Base-by-base conservation (phyloP, 192 early-diverging fungal genomes). In the Coemansia sp. region DNA sequence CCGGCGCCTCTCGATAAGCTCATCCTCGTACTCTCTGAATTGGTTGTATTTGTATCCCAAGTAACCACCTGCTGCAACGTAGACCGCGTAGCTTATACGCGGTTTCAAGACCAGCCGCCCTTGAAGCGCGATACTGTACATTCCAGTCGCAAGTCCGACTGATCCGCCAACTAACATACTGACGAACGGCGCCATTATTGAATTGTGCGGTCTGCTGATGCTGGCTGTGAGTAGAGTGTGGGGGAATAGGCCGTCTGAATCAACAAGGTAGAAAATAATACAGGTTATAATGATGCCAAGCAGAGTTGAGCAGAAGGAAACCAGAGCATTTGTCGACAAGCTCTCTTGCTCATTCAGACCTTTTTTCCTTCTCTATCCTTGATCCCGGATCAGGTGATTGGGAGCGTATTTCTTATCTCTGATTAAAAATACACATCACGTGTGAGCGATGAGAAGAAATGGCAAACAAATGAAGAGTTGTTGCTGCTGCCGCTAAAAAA, bases 111-210 rank as follows among this genome's bases (percentile, higher is more conserved):
- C 71, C 2, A 66, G 57, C 40, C 75, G 71, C 8, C 71, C 71
- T 44, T 74, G 80, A 11, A 83, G 80, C 1, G 61, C 80, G 49
- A 77, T 77, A 42, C 74, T 61, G 66, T 77, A 83, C 75, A 83
- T 77, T 57, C 75, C 80, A 2, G 80, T 83, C 18, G 58, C 9
- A 39, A 83, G 66, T 4, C 80, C 80, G 12, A 83, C 70, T 9
- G 71, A 58, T 11, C 65, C 67, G 50, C 80, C 80, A 18, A 83
- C 72, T 19, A 74, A 45, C 56, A 69, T 76, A 44, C 66, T 74
- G 16, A 74, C 11, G 39, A 77, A 71, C 7, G 69, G 75, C 41
- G 73, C 56, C 72, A 71, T 75, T 3, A 3, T 58, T 40, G 56
- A 53, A 23, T 53, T 23, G 18, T 23, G 18, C 21, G 19, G 48